phyloP scores from a whole-genome alignment of 345 rosid species.

The Brassica napus region Da-Ae NC_063442.1:27503001-27503500 shows the following conservation, averaged over 20 bases:
- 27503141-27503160: slow-evolving; percentile 18
- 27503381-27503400: no score
- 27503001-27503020: slow-evolving; percentile 8
- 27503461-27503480: no score
- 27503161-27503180: slow-evolving; percentile 19
- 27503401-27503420: no score
- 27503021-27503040: slow-evolving; percentile 21
- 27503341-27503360: not conserved
- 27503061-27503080: slow-evolving; percentile 20
- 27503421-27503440: no score
- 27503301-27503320: slow-evolving; percentile 1
- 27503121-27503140: slow-evolving; percentile 18
- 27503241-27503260: slow-evolving; percentile 4
- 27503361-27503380: no score
- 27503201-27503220: slow-evolving; percentile 14
- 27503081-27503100: slow-evolving; percentile 16
- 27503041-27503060: slow-evolving; percentile 35
- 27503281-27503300: slow-evolving; percentile 1
- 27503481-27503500: no score
- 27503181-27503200: not conserved
- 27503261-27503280: not conserved
- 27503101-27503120: slow-evolving; percentile 25
- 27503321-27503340: not conserved
- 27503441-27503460: no score
- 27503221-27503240: slow-evolving; percentile 20